Evolutionary conservation across 2,329 filamentous ascomycete species (phyloP), one percentile per base, ranked within the genome.

Genomic region (Neoarthrinium moseri): DNA sequence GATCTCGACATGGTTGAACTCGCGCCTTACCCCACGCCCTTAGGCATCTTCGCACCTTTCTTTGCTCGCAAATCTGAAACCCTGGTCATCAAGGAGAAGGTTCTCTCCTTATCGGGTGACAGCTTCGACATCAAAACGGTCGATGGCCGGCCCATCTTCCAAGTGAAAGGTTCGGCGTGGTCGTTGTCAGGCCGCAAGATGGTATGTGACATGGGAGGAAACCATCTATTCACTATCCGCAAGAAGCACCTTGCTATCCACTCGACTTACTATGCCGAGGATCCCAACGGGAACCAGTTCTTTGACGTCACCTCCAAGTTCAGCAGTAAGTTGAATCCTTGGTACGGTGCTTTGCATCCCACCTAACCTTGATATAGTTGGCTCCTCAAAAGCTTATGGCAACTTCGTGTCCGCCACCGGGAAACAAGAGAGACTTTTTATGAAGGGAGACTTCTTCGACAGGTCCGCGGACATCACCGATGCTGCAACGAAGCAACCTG

Each of bases 381-480:
- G 75, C 7, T 70, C 71, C 26, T 76, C 72, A 45, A 81, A 81
- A 56, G 77, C 78, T 30, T 74, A 71, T 1, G 77, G 76, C 8
- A 76, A 72, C 0, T 86, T 87, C 58, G 75, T 67, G n/a, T 78
- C 77, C 15, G 54, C 61, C 0, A 53, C 67, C 20, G 74, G 74
- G 37, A 62, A 65, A 24, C 52, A 61, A 1, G 68, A 78, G 47
- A 66, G 69, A 6, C 64, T 86, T 15, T 56, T 69, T 13, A 79
- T 88, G 70, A 78, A 77, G 52, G 84, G 84, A 26, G 75, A 82
- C 56, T 86, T 75, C 71, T 69, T 79, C 37, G 78, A 84, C 56
- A 73, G 70, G 2, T 63, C 55, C 3, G 83, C 81, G 4, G 71
- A 78, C 7, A 86, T 89, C 51, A 67, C 71, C 5, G 74, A 82